phyloP scores from a whole-genome alignment of 805 yeast genomes.

The Kodamaea leandrae region DNA sequence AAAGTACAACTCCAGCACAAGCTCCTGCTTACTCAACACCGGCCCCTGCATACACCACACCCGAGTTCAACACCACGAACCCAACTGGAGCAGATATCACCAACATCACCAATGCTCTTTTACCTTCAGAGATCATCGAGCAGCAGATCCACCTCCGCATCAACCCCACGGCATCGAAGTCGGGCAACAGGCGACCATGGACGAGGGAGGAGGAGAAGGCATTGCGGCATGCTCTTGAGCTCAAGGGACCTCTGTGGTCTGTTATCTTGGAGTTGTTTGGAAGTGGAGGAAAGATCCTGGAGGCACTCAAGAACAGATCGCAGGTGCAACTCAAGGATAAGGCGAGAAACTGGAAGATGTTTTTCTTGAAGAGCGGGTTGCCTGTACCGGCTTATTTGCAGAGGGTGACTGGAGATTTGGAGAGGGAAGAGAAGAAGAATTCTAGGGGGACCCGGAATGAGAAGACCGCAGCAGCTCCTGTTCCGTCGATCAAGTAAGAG shows the following conservation, averaged over 20 bases:
- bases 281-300: slow-evolving; percentile 85
- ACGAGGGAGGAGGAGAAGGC: slow-evolving; percentile 86
- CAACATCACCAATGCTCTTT: slow-evolving; percentile 30
- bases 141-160: slow-evolving; percentile 41
- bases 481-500: slow-evolving; percentile 23
- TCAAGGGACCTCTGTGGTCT: slow-evolving; percentile 92
- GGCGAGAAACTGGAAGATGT: slow-evolving; percentile 93
- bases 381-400: slow-evolving; percentile 77
- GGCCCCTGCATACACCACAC: slow-evolving; percentile 4
- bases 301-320: slow-evolving; percentile 79
- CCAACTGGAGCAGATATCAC: slow-evolving; percentile 19
- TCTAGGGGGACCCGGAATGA: slow-evolving; percentile 28
- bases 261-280: slow-evolving; percentile 88
- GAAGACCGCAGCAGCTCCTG: slow-evolving; percentile 42
- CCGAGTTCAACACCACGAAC: slow-evolving; percentile 6
- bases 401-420: slow-evolving; percentile 85
- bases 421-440: slow-evolving; percentile 47
- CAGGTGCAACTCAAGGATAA: slow-evolving; percentile 94
- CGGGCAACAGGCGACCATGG: slow-evolving; percentile 67
- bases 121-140: slow-evolving; percentile 45
- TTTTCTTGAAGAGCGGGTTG: slow-evolving; percentile 68
- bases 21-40: neutral
- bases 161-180: slow-evolving; percentile 29
- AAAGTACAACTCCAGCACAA: neutral
- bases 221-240: slow-evolving; percentile 71